phyloP scores from a whole-genome alignment of 306 rosid species.

The peach (Prunus persica) region Prunus_persica_NCBIv2 NC_034013.1:14999001-14999500 shows the following conservation, averaged over 20 bases:
- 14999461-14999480: too few species aligned
- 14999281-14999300: conserved; percentile 54
- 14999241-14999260: conserved; percentile 84
- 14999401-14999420: neutral
- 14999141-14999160: neutral
- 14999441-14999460: neutral
- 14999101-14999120: conserved; percentile 89
- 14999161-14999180: neutral
- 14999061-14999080: conserved; percentile 91
- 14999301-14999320: neutral
- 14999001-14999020: conserved; percentile 21
- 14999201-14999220: conserved; percentile 18
- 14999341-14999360: neutral
- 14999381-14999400: neutral
- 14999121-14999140: conserved; percentile 76
- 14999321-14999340: neutral
- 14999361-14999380: neutral
- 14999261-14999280: conserved; percentile 77
- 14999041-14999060: conserved; percentile 91
- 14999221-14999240: conserved; percentile 97
- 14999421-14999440: conserved; percentile 6
- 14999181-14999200: conserved; percentile 9
- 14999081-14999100: conserved; percentile 78
- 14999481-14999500: neutral
- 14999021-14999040: conserved; percentile 90